Evolutionary conservation across 306 rosid species (phyloP).

Genomic region (Phaseolus lunatus): DNA sequence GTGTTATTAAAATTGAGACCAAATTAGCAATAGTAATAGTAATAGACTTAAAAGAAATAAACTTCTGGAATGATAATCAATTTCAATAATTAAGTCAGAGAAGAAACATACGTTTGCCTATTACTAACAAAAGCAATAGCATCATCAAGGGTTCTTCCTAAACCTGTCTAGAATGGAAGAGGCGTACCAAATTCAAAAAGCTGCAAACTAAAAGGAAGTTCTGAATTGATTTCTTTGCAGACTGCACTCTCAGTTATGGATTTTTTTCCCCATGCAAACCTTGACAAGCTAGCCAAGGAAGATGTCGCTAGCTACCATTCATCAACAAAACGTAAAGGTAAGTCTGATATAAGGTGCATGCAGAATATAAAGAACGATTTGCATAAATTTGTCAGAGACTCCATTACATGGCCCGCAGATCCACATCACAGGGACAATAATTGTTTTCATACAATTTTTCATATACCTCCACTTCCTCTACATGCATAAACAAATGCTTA

Average conservation of each 20-base stretch:
- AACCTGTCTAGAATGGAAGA: constrained; percentile 31
- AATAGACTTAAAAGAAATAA: constrained; percentile 24
- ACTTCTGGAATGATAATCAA: constrained; percentile 16
- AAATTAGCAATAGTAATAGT: not conserved
- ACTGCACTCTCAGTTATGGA: constrained; percentile 47
- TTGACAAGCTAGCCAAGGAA: constrained; percentile 76
- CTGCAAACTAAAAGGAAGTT: constrained; percentile 68
- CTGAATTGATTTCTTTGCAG: constrained; percentile 49
- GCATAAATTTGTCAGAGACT: not conserved
- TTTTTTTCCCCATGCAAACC: constrained; percentile 90
- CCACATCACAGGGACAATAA: not conserved
- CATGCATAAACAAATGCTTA: not conserved
- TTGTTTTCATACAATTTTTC: too few relatives aligned
- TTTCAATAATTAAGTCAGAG: constrained; percentile 30
- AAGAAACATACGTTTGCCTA: not conserved
- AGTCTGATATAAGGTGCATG: constrained; percentile 39
- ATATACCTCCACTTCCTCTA: not conserved
- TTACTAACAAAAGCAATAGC: constrained; percentile 24
- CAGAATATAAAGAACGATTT: constrained; percentile 28
- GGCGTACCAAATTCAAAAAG: constrained; percentile 88
- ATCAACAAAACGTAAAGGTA: constrained; percentile 39
- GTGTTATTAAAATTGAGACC: constrained; percentile 26
- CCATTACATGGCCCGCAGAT: not conserved
- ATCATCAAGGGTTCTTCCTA: constrained; percentile 17
- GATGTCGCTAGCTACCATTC: constrained; percentile 67